Base-by-base conservation (phyloP, 139 green algal species). In the Nannochloris sp. region DNA sequence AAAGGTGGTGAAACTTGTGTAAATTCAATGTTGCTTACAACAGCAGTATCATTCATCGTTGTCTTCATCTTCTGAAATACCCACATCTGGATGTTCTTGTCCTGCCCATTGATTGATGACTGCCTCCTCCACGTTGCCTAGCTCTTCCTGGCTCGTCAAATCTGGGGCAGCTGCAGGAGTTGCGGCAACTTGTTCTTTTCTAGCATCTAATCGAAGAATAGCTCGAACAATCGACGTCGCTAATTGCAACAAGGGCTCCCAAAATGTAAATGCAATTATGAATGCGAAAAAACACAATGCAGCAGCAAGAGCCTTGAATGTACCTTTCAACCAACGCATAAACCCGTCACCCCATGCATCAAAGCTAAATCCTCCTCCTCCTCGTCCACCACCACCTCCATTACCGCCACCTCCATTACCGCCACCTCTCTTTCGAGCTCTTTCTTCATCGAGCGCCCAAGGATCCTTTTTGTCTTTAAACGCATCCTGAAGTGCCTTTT, bases 381-480 rank as follows among this genome's bases (percentile, higher is more conserved):
- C 66, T 29, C 46, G 37, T 16, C 55, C 49, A 20, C 66, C 61
- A 25, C 71, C 66, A 17, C 71, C 61, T 29, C 59, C 45, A 14
- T 69, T 64, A 43, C 53, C 55, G 43, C 72, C 51, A 25, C 66
- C 73, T 12, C 62, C 61, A 11, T 65, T 62, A 28, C 55, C 58
- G 33, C 68, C 68, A 17, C 63, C 26, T 10, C 37, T 45, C 13
- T 68, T 69, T 13, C 14, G 23, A 5, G 28, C 48, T 17, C 58
- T 40, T 25, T 68, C 62, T 25, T 82, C 77, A 20, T 70, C 65
- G 12, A 36, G 36, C 56, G 59, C 59, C 36, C 79, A 78, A 0
- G 66, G 30, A 48, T 81, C 70, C 16, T 79, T 69, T 59, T 74
- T 77, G 9, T 44, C 74, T 56, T 64, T 50, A n/a, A 84, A 79